phyloP scores from a whole-genome alignment of 768 basidiomycete genomes.

The Boletus tylopilopsis region DNA sequence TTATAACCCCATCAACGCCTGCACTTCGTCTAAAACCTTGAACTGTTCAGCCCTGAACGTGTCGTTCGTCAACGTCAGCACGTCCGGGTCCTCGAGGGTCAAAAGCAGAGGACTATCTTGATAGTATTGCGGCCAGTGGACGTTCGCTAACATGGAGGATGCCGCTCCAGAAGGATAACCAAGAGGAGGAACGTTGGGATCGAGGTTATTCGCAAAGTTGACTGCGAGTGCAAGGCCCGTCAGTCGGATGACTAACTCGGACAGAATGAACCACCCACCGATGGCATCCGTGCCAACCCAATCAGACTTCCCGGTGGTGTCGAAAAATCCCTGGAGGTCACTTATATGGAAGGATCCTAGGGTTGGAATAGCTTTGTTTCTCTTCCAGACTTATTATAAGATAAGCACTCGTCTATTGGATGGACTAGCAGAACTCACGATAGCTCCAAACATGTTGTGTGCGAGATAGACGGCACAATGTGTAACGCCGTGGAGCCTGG shows the following conservation, averaged over 20 bases:
- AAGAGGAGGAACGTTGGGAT: conserved; percentile 4
- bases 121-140: conserved; percentile 7
- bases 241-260: neutral
- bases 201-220: conserved; percentile 16
- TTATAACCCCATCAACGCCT: conserved; percentile 11
- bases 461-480: conserved; percentile 5
- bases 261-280: neutral
- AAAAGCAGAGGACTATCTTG: neutral
- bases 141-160: conserved; percentile 5
- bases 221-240: neutral
- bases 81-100: conserved; percentile 10
- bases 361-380: neutral
- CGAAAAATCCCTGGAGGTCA: conserved; percentile 16
- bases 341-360: conserved; percentile 19
- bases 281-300: conserved; percentile 14
- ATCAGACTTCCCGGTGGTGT: conserved; percentile 5
- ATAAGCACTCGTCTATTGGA: neutral
- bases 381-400: conserved; percentile 12
- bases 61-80: conserved; percentile 13
- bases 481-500: conserved; percentile 4
- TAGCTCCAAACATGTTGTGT: conserved; percentile 15
- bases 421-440: neutral
- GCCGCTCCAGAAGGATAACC: conserved; percentile 12
- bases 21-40: conserved; percentile 5
- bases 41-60: conserved; percentile 6